A percentile compares a stretch with the other conserved stretches of the same genome.
Conservation (phyloP, 345 rosid genomes). For the Gossypioides kirkii region DNA sequence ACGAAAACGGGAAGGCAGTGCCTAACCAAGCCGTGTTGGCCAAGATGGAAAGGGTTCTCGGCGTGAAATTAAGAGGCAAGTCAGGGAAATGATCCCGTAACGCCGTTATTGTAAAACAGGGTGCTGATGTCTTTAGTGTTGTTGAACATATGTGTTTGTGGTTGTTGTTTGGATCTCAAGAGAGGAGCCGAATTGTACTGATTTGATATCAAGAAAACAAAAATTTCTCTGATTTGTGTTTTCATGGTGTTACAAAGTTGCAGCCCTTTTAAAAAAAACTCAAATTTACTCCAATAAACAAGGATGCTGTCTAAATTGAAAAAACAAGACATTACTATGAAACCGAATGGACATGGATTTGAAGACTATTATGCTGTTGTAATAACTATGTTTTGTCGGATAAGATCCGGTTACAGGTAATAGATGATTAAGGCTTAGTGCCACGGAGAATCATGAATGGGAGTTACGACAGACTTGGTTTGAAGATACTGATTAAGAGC, state of each 20-base stretch:
- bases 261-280: neutral
- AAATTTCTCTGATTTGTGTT: neutral
- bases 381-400: no score
- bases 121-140: neutral
- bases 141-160: neutral
- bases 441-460: slow-evolving; percentile 70
- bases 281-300: no score
- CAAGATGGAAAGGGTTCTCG: slow-evolving; percentile 78
- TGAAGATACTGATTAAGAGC: slow-evolving; percentile 56
- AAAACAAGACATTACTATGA: no score
- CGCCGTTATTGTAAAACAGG: neutral
- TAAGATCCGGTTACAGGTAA: no score
- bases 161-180: neutral
- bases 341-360: no score
- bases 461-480: slow-evolving; percentile 60
- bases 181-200: neutral
- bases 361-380: no score
- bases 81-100: slow-evolving; percentile 26
- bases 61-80: slow-evolving; percentile 73
- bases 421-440: slow-evolving; percentile 19
- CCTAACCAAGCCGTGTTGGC: slow-evolving; percentile 64
- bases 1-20: slow-evolving; percentile 84
- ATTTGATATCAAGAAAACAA: neutral
- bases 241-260: neutral
- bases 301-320: no score